Conservation (phyloP, 306 rosid genomes). For the Lathyrus oleraceus region DNA sequence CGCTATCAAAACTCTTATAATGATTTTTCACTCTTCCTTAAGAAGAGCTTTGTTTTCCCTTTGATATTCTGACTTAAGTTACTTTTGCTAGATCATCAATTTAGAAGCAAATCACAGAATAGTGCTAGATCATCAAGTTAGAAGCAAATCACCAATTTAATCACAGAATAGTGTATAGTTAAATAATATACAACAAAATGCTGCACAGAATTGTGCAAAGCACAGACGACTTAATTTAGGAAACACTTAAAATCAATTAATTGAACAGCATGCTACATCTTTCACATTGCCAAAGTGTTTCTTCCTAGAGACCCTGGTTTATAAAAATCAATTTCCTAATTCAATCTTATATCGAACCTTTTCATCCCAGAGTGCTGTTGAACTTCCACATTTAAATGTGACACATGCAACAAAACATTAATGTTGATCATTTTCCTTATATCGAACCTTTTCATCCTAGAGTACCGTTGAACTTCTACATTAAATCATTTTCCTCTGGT, state of each 20-base stretch:
- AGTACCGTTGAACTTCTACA: conserved; percentile 30
- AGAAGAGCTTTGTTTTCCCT: too few relatives aligned
- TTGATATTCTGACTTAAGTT: too few relatives aligned
- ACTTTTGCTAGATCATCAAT: neutral
- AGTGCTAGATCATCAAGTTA: neutral
- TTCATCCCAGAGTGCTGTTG: conserved; percentile 13
- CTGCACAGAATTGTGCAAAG: conserved; percentile 18
- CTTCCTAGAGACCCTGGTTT: conserved; percentile 27
- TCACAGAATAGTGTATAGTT: neutral
- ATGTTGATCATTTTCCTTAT: neutral
- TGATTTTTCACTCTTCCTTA: too few relatives aligned
- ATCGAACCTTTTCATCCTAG: conserved; percentile 27
- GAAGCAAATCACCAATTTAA: neutral
- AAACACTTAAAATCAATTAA: conserved; percentile 28
- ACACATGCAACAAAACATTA: too few relatives aligned
- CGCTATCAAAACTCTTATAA: too few relatives aligned
- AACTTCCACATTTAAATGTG: conserved; percentile 33
- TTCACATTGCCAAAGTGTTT: conserved; percentile 20
- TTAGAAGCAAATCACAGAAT: neutral
- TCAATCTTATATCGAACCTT: conserved; percentile 30
- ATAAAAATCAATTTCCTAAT: conserved; percentile 33
- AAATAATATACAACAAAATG: conserved; percentile 13
- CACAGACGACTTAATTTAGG: neutral
- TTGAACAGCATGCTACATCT: conserved; percentile 28
- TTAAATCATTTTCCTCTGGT: conserved; percentile 30